Evolutionary conservation across 2,329 filamentous ascomycete genomes (phyloP).

Genomic region (Lachnellula subtilissima): DNA sequence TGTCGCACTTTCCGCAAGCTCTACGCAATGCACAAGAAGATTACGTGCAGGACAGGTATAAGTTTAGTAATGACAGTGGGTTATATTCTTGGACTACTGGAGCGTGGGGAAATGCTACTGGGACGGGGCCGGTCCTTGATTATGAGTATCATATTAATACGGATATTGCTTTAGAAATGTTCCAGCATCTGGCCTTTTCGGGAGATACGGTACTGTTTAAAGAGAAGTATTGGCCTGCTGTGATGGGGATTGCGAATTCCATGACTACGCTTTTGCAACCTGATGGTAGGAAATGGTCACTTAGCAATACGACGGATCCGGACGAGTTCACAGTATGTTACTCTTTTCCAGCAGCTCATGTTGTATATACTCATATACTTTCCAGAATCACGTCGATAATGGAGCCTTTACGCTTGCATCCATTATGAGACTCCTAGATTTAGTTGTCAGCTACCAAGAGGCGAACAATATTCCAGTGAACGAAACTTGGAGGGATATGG

Average conservation of each 20-base stretch:
- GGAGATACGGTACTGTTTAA: slow-evolving; percentile 10
- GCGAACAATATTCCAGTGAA: slow-evolving; percentile 35
- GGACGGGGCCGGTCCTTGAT: slow-evolving; percentile 12
- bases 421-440: slow-evolving; percentile 36
- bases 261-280: slow-evolving; percentile 1
- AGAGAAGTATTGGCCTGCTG: slow-evolving; percentile 9
- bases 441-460: slow-evolving; percentile 33
- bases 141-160: slow-evolving; percentile 22
- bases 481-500: slow-evolving; percentile 51
- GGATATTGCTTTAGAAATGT: slow-evolving; percentile 9
- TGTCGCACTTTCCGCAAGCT: slow-evolving; percentile 40
- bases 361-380: background rate
- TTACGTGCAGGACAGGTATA: slow-evolving; percentile 14
- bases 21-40: slow-evolving; percentile 14
- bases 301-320: slow-evolving; percentile 64
- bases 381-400: slow-evolving; percentile 38
- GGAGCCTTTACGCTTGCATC: slow-evolving; percentile 56
- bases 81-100: slow-evolving; percentile 19
- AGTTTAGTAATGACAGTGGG: slow-evolving; percentile 6
- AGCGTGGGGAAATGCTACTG: slow-evolving; percentile 19
- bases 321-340: slow-evolving; percentile 42
- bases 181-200: slow-evolving; percentile 4
- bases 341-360: background rate
- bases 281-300: slow-evolving; percentile 27
- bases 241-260: slow-evolving; percentile 12